Conservation (phyloP, 2,329 filamentous ascomycete genomes). For the Aspergillus sp. region DNA sequence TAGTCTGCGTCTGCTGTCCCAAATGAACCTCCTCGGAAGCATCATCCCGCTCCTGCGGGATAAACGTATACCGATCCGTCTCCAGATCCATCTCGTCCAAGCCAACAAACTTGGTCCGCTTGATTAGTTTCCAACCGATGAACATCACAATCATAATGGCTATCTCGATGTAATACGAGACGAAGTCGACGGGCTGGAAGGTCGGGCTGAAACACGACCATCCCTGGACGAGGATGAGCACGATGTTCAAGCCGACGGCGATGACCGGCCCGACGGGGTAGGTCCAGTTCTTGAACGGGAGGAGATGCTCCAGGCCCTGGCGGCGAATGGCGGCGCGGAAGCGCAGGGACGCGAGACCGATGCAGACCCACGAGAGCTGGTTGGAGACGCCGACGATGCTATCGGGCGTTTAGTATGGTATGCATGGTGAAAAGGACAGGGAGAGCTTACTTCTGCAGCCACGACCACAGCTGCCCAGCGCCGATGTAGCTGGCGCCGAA, state of each 20-base stretch:
- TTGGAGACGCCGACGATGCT: slow-evolving; percentile 66
- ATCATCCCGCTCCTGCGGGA: slow-evolving; percentile 9
- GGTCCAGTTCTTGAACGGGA: slow-evolving; percentile 66
- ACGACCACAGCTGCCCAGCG: slow-evolving; percentile 63
- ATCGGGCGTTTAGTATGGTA: not conserved
- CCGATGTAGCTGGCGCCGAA: slow-evolving; percentile 66
- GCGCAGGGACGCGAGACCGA: slow-evolving; percentile 63
- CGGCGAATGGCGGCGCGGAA: slow-evolving; percentile 57
- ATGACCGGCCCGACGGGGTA: slow-evolving; percentile 62
- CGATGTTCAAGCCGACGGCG: slow-evolving; percentile 55
- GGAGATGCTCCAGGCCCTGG: slow-evolving; percentile 60
- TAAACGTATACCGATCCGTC: slow-evolving; percentile 42
- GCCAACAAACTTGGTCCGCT: slow-evolving; percentile 45
- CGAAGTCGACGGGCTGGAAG: slow-evolving; percentile 59
- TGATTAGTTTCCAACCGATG: slow-evolving; percentile 56
- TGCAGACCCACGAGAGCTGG: slow-evolving; percentile 63
- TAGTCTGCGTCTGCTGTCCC: not conserved
- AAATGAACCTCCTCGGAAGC: slow-evolving; percentile 24
- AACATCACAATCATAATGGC: slow-evolving; percentile 58
- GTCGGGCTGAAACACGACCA: slow-evolving; percentile 58
- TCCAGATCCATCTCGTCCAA: slow-evolving; percentile 51
- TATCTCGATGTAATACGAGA: slow-evolving; percentile 63
- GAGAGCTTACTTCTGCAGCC: slow-evolving; percentile 59
- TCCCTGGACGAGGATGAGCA: slow-evolving; percentile 63
- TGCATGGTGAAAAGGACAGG: not conserved